phyloP scores from a whole-genome alignment of 371 early-diverging fungal genomes.

The Umbelopsis sp. region DNA sequence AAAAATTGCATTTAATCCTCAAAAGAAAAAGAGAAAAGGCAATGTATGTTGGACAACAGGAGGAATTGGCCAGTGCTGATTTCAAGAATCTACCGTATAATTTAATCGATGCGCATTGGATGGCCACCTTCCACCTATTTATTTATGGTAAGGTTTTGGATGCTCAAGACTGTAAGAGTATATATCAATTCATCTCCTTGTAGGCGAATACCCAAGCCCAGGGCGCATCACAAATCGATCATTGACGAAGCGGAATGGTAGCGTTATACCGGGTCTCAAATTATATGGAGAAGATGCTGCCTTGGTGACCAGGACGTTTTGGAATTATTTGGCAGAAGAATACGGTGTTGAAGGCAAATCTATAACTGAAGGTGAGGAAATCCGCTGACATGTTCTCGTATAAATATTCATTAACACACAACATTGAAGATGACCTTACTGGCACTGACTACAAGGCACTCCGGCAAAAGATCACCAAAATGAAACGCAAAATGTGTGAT shows the following conservation, averaged over 20 bases:
- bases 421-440: not conserved
- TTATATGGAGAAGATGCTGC: conserved; percentile 13
- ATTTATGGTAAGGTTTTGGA: not conserved
- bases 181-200: not conserved
- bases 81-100: not conserved
- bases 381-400: not conserved
- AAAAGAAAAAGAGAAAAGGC: not conserved
- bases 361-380: conserved; percentile 4
- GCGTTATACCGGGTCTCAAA: not conserved
- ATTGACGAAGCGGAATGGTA: not conserved
- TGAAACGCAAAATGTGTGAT: conserved; percentile 15
- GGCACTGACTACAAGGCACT: not conserved
- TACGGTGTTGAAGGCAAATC: conserved; percentile 6
- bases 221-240: not conserved
- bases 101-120: conserved; percentile 10
- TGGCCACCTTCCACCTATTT: conserved; percentile 3
- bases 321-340: conserved; percentile 5
- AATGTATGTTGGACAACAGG: conserved; percentile 12
- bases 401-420: not conserved
- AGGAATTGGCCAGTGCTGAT: not conserved
- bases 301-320: conserved; percentile 5
- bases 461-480: not conserved
- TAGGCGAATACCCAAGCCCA: conserved; percentile 10
- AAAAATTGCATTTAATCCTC: not conserved
- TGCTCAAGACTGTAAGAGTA: too few species aligned